Percentiles rank a stretch among this genome's conserved stretches.
Evolutionary conservation across 139 green algal species (phyloP).

Genomic region (Desmodesmus armatus): DNA sequence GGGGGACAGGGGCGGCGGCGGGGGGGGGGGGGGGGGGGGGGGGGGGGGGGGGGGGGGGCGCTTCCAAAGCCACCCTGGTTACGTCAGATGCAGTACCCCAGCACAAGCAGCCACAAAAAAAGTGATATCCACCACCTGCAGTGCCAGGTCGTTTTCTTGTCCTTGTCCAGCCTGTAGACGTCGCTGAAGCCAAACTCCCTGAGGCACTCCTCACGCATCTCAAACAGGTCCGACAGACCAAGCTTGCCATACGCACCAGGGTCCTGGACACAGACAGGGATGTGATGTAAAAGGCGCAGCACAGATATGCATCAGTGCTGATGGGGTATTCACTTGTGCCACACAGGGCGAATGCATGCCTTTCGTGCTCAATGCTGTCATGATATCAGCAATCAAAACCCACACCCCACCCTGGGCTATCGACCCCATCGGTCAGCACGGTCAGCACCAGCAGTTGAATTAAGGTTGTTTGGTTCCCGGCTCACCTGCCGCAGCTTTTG

Average conservation of each 20-base stretch:
- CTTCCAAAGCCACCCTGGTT: not conserved
- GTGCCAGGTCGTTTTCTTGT: conserved; percentile 89
- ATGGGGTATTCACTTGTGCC: no score
- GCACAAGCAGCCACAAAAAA: conserved; percentile 41
- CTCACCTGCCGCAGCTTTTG: conserved; percentile 63
- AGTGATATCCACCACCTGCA: no score
- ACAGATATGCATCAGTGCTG: no score
- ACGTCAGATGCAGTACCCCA: not conserved
- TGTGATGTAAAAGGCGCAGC: no score
- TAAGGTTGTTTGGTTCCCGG: no score
- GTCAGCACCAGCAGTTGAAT: no score
- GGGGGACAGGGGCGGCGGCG: no score
- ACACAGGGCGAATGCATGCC: no score
- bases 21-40: not conserved
- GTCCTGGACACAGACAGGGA: conserved; percentile 52
- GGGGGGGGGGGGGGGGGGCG: not conserved
- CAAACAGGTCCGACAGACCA: conserved; percentile 93
- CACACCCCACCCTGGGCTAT: no score
- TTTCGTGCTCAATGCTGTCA: no score
- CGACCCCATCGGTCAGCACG: no score
- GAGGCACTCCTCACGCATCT: conserved; percentile 98
- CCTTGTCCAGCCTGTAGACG: conserved; percentile 90
- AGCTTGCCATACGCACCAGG: conserved; percentile 89
- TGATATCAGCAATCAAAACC: no score
- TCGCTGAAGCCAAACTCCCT: conserved; percentile 96